A percentile compares a stretch with the other conserved stretches of the same genome.
Conservation (phyloP, 2,329 filamentous ascomycete genomes). For the Neonectria sp. region DNA sequence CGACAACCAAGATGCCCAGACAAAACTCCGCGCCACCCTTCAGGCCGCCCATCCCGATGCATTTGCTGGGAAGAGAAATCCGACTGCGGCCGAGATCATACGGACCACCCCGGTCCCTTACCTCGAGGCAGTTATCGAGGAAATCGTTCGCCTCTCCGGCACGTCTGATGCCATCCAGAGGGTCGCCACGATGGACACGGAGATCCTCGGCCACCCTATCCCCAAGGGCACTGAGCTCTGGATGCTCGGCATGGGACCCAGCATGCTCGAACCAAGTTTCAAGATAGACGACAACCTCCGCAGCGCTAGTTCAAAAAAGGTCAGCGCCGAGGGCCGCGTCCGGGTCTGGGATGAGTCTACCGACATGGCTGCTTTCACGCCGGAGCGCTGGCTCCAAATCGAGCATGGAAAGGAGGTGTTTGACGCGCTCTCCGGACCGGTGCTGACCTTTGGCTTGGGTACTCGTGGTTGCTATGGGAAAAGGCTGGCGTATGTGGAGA, state of each 20-base stretch:
- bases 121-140: slow-evolving; percentile 52
- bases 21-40: slow-evolving; percentile 39
- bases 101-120: slow-evolving; percentile 40
- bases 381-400: slow-evolving; percentile 34
- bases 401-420: slow-evolving; percentile 38
- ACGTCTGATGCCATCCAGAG: slow-evolving; percentile 2
- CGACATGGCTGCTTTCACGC: slow-evolving; percentile 22
- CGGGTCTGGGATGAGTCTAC: background rate
- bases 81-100: slow-evolving; percentile 46
- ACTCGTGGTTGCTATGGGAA: slow-evolving; percentile 55
- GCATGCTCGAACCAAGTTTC: no score
- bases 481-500: slow-evolving; percentile 48
- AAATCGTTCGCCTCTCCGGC: slow-evolving; percentile 47
- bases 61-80: slow-evolving; percentile 31
- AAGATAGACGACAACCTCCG: no score
- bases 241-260: no score
- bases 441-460: slow-evolving; percentile 54
- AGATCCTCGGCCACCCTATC: slow-evolving; percentile 24
- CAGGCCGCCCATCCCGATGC: slow-evolving; percentile 37
- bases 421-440: slow-evolving; percentile 50
- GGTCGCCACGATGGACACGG: slow-evolving; percentile 31
- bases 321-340: no score
- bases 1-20: slow-evolving; percentile 32
- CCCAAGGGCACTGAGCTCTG: slow-evolving; percentile 27
- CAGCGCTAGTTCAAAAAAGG: no score